Conservation (phyloP, 306 rosid species). For the Dryas octopetala region DNA sequence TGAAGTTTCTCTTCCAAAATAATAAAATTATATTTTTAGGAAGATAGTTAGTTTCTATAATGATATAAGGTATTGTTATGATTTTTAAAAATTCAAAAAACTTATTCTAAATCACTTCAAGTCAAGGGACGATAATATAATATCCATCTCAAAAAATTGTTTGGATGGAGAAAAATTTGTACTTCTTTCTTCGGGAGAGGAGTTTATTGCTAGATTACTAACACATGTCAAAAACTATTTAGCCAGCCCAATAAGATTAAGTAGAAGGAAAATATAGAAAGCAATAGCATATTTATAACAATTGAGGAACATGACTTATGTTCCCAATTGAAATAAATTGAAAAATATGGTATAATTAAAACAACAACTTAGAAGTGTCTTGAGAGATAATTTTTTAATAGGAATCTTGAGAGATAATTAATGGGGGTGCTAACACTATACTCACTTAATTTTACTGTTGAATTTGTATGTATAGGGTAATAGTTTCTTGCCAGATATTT, state of each 20-base stretch:
- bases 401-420: neutral
- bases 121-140: neutral
- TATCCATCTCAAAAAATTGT: neutral
- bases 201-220: neutral
- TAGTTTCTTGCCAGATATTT: no score
- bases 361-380: neutral
- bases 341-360: neutral
- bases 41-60: neutral
- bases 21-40: neutral
- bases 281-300: neutral
- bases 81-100: neutral
- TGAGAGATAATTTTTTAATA: no score
- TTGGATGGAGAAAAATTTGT: neutral
- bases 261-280: neutral
- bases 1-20: neutral
- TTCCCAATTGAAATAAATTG: neutral
- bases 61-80: neutral
- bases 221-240: neutral
- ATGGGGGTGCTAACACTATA: neutral
- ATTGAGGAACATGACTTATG: neutral
- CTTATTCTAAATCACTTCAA: neutral
- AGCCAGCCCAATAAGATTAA: neutral
- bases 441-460: neutral
- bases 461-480: no score
- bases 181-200: neutral